Evolutionary conservation across 1,284 basidiomycete species (phyloP).

Genomic region (Irpex sp.): DNA sequence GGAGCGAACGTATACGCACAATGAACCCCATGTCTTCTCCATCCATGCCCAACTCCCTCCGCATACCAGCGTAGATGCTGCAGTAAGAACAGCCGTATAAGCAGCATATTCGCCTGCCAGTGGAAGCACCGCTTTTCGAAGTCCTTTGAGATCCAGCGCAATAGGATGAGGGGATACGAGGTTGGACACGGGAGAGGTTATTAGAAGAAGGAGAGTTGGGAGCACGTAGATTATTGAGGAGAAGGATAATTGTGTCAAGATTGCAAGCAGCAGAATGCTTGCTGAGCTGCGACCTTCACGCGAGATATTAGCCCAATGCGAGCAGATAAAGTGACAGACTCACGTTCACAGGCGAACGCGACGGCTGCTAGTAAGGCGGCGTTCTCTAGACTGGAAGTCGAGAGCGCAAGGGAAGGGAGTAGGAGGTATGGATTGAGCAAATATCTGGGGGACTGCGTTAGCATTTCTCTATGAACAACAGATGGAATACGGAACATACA

Average conservation of each 20-base stretch:
- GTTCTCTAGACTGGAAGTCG: conserved; percentile 79
- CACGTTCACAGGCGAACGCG: conserved; percentile 70
- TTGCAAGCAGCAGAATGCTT: conserved; percentile 48
- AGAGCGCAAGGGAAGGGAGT: conserved; percentile 72
- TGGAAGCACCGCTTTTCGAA: conserved; percentile 25
- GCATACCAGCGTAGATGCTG: conserved; percentile 48
- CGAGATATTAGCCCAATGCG: not conserved
- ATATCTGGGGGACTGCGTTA: too few species aligned
- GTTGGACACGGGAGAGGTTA: conserved; percentile 53
- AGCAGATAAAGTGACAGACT: conserved; percentile 9
- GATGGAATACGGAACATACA: too few species aligned
- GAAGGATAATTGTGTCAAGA: conserved; percentile 66
- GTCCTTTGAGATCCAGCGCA: conserved; percentile 25
- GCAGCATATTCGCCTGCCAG: conserved; percentile 42
- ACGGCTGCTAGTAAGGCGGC: conserved; percentile 53
- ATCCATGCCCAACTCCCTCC: conserved; percentile 61
- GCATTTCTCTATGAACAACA: too few species aligned
- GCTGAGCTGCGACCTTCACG: conserved; percentile 40
- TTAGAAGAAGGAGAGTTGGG: conserved; percentile 62
- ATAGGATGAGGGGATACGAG: conserved; percentile 55
- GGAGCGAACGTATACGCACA: conserved; percentile 43
- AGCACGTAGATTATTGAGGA: conserved; percentile 67
- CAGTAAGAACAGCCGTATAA: conserved; percentile 45
- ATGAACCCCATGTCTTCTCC: conserved; percentile 75
- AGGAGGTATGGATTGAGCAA: conserved; percentile 87